Evolutionary conservation across 495 filamentous ascomycete genomes (phyloP), one percentile per base, ranked within the genome.

Genomic region (Xylaria telfairii): DNA sequence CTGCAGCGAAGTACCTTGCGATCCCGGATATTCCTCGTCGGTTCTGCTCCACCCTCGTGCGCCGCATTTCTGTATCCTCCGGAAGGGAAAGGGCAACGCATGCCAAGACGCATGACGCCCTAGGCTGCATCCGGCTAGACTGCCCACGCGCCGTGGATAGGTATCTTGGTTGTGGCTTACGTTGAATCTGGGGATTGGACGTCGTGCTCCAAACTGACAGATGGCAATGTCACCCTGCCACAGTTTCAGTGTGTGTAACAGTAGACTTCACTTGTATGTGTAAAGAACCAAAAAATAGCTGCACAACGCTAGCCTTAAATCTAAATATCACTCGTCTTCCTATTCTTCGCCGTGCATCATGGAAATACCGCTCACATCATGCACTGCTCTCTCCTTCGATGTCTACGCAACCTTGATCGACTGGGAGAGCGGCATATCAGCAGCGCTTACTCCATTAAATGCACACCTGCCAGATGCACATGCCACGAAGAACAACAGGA

Each of bases 11-110:
- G n/a, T 2, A 5, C 37, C 37, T 26, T 42, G 21, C 12, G 21
- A 59, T 9, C 56, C 59, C 34, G 37, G 59, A 42, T 62, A 28
- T 24, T 24, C 37, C n/a, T 62, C 37, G 59, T 62, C 10, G n/a
- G n/a, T 9, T 42, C 3, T 41, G 24, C n/a, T 39, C 59, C 59
- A 37, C 56, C 32, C 37, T 61, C 26, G 7, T 32, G 62, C 62
- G 15, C 49, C 51, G 26, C 51, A 54, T 54, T n/a, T 54, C 51
- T 54, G 51, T 54, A 54, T 53, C 51, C 26, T 54, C 51, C 51
- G 51, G 24, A 30, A 24, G 24, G 51, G 24, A 54, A 26, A 24
- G 30, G 24, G 51, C 51, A 54, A 26, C 51, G 30, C 62, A 49
- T 65, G 30, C 62, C 62, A 17, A 65, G 41, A 42, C 49, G 28